These are phyloP conservation scores for Diaporthe sp. DNA, from an alignment of 2,329 filamentous ascomycete genomes.

Conservation along the genomic window DNA sequence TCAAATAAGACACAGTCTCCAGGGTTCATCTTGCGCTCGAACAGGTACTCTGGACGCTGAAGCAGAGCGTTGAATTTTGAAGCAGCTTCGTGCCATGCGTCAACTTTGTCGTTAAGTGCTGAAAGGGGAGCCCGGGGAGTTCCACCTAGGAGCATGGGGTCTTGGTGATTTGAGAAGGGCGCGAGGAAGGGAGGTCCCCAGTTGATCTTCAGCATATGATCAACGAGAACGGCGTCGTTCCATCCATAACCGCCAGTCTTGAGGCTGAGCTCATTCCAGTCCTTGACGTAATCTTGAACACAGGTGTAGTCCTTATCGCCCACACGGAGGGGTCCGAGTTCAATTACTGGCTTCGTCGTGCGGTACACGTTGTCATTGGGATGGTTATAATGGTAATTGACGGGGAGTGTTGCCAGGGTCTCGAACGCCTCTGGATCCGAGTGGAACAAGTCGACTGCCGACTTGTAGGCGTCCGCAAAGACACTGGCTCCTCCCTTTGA, in stretches of 20 bases:
- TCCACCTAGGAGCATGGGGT: background rate
- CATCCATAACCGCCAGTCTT: background rate
- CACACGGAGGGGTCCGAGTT: background rate
- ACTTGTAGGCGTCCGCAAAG: background rate
- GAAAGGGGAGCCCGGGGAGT: background rate
- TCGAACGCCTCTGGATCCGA: background rate
- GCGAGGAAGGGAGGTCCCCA: background rate
- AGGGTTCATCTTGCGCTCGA: conserved; percentile 1
- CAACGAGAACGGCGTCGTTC: background rate
- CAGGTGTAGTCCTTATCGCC: background rate
- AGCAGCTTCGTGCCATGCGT: background rate
- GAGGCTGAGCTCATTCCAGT: background rate
- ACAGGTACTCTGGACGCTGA: background rate
- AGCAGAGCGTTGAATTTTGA: background rate
- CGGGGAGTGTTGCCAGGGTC: background rate
- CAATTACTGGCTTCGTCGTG: background rate
- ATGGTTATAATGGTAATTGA: background rate
- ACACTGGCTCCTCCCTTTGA: background rate
- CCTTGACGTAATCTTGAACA: background rate
- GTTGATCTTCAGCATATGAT: background rate
- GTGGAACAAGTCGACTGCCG: background rate
- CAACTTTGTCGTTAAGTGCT: background rate
- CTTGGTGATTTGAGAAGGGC: background rate
- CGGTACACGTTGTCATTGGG: background rate
- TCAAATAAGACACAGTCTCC: conserved; percentile 2